Percentiles rank a stretch among this genome's conserved stretches.
Evolutionary conservation across 768 basidiomycete species (phyloP).

Genomic region (Tylopilus sp.): DNA sequence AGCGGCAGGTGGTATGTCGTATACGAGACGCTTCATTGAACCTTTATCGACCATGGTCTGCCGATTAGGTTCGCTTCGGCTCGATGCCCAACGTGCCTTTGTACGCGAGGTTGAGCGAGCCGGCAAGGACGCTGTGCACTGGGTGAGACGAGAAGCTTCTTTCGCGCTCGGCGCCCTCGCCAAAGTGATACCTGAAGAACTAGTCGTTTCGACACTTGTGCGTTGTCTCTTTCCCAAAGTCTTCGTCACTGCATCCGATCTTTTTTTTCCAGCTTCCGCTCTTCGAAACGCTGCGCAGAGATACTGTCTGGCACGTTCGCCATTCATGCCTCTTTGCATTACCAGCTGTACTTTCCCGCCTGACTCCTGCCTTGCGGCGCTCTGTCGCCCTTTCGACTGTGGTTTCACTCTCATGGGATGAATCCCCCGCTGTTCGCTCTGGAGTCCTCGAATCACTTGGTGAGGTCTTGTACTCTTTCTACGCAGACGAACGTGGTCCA

Average conservation of each 20-base stretch:
- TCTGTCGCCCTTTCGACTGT: slow-evolving; percentile 65
- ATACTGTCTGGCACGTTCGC: slow-evolving; percentile 77
- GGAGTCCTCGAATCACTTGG: slow-evolving; percentile 85
- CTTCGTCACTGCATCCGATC: slow-evolving; percentile 2
- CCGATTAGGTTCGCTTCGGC: slow-evolving; percentile 48
- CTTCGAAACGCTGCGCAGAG: slow-evolving; percentile 65
- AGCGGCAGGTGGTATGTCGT: slow-evolving; percentile 64
- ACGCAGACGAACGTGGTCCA: slow-evolving; percentile 55
- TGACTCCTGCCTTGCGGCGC: slow-evolving; percentile 56
- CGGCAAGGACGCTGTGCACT: slow-evolving; percentile 61
- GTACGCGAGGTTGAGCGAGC: slow-evolving; percentile 73
- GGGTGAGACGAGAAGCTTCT: slow-evolving; percentile 82
- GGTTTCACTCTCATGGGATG: slow-evolving; percentile 59
- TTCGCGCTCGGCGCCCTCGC: slow-evolving; percentile 87
- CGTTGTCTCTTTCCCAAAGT: slow-evolving; percentile 20
- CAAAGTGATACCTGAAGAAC: slow-evolving; percentile 77
- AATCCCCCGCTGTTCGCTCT: slow-evolving; percentile 63
- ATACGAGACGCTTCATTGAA: slow-evolving; percentile 4
- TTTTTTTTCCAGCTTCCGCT: slow-evolving; percentile 68
- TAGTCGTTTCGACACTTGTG: slow-evolving; percentile 63
- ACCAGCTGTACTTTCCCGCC: slow-evolving; percentile 70
- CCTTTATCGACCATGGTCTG: slow-evolving; percentile 5
- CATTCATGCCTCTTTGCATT: slow-evolving; percentile 85
- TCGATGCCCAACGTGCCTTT: slow-evolving; percentile 58
- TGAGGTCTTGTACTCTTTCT: slow-evolving; percentile 84